These are phyloP conservation scores for Backusella morwellensis DNA, from an alignment of 192 early-diverging fungal species.

Conservation along the genomic window DNA sequence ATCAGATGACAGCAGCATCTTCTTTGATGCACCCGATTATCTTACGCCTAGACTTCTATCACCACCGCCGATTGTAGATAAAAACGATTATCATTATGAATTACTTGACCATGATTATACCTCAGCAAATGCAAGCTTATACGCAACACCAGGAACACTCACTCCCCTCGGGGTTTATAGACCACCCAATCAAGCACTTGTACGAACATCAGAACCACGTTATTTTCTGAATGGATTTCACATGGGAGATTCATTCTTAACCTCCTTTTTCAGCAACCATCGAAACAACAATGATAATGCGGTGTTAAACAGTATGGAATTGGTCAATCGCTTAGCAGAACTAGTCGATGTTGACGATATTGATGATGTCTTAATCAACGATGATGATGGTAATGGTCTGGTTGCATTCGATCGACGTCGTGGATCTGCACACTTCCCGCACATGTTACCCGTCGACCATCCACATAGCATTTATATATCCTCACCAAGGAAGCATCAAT, in stretches of 20 bases:
- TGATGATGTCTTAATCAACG: not conserved
- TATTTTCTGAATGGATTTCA: conserved; percentile 25
- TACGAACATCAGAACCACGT: not conserved
- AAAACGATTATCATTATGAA: not conserved
- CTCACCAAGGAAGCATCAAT: conserved; percentile 18
- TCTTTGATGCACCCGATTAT: conserved; percentile 14
- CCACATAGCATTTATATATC: conserved; percentile 27
- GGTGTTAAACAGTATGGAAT: not conserved
- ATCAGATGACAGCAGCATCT: not conserved
- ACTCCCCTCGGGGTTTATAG: not conserved
- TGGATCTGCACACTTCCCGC: conserved; percentile 21
- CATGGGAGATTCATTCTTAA: conserved; percentile 24
- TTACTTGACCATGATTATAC: not conserved
- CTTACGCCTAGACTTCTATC: not conserved
- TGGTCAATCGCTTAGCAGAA: not conserved
- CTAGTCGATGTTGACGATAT: not conserved
- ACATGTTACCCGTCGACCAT: conserved; percentile 21
- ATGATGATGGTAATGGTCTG: not conserved
- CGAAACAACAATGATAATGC: not conserved
- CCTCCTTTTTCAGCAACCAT: conserved; percentile 10
- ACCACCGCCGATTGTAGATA: not conserved
- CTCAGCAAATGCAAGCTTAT: not conserved
- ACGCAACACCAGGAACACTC: conserved; percentile 1
- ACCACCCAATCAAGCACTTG: not conserved
- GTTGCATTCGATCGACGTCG: not conserved